Percentiles rank a stretch among this genome's conserved stretches.
Conservation (phyloP, 352 stramenopile species). For the Thraustotheca clavata region DNA sequence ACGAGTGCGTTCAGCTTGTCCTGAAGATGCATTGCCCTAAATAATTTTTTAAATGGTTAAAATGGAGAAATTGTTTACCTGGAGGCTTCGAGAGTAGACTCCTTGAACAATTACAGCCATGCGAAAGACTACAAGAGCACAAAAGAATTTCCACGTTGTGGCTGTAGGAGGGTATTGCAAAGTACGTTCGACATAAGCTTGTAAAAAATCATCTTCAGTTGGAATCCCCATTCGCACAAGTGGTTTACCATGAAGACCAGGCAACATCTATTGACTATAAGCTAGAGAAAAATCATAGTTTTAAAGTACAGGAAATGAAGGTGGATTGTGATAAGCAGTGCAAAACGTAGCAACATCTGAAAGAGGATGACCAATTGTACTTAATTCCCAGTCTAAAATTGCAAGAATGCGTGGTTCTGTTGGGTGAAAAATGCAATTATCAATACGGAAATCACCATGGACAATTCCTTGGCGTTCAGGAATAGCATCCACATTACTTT, state of each 20-base stretch:
- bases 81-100: slow-evolving; percentile 59
- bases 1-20: slow-evolving; percentile 57
- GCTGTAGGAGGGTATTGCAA: slow-evolving; percentile 40
- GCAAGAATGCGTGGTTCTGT: slow-evolving; percentile 72
- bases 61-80: slow-evolving; percentile 4
- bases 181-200: slow-evolving; percentile 50
- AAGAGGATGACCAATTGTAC: slow-evolving; percentile 79
- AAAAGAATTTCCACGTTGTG: slow-evolving; percentile 65
- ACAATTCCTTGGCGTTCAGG: slow-evolving; percentile 56
- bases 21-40: slow-evolving; percentile 70
- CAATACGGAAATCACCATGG: slow-evolving; percentile 82
- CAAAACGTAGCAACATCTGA: slow-evolving; percentile 64
- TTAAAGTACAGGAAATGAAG: not conserved
- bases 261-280: slow-evolving; percentile 28
- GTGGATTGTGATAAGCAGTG: slow-evolving; percentile 43
- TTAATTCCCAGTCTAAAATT: slow-evolving; percentile 84
- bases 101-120: slow-evolving; percentile 74
- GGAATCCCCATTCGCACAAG: slow-evolving; percentile 58
- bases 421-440: slow-evolving; percentile 83
- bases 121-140: slow-evolving; percentile 61
- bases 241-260: slow-evolving; percentile 32
- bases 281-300: slow-evolving; percentile 12
- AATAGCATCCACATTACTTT: slow-evolving; percentile 33
- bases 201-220: slow-evolving; percentile 43
- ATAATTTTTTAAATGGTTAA: not conserved